phyloP scores from a whole-genome alignment of 208 protist genomes.

The Leishmania arabica region DNA sequence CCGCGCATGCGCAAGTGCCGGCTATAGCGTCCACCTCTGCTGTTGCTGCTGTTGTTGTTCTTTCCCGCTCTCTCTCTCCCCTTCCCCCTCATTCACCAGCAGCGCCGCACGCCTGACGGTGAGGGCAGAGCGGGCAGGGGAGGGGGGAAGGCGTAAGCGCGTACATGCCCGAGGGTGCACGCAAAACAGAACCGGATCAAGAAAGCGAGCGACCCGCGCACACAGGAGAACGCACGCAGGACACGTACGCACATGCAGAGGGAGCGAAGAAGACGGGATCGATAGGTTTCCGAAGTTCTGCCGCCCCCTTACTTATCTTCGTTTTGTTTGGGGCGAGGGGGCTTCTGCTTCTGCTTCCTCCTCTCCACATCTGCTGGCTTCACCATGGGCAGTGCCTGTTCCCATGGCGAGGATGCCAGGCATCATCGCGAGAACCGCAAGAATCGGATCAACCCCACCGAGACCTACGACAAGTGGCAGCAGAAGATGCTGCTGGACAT shows the following conservation, averaged over 20 bases:
- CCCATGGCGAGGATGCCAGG: constrained; percentile 15
- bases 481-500: constrained; percentile 51
- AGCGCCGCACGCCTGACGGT: neutral
- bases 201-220: neutral
- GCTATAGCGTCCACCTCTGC: neutral
- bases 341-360: neutral
- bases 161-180: too few species aligned
- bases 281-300: neutral
- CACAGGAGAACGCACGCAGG: neutral
- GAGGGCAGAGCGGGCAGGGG: too few species aligned
- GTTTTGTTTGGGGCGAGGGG: neutral
- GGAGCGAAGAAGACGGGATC: neutral
- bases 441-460: constrained; percentile 51
- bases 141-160: too few species aligned
- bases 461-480: constrained; percentile 43
- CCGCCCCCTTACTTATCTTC: neutral
- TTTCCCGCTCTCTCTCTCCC: neutral
- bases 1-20: neutral
- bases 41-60: neutral
- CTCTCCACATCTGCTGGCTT: neutral
- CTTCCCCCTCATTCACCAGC: neutral
- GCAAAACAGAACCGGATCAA: neutral
- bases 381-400: constrained; percentile 26
- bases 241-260: neutral
- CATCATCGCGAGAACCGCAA: constrained; percentile 43